Base-by-base conservation (phyloP, 768 basidiomycete species). In the Coprinopsis strossmayeri region DNA sequence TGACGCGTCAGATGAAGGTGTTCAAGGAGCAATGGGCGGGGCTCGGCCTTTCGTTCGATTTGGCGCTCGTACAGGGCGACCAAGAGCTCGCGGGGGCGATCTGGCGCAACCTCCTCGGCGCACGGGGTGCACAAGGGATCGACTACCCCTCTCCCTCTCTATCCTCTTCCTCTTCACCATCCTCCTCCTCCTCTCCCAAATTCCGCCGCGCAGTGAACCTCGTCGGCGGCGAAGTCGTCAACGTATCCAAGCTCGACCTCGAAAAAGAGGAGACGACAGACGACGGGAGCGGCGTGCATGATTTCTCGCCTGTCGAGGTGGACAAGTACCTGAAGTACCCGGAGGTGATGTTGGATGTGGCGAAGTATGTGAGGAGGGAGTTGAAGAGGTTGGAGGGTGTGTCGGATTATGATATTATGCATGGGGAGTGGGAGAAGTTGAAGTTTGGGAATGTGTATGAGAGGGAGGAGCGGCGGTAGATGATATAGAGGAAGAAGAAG, bases 1-100 rank as follows among this genome's bases (percentile, higher is more conserved):
- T 97, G 34, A 81, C 80, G 38, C 79, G 81, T 38, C 91, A 95
- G 64, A 86, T 97, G 89, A 87, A 87, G 62, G 86, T 90, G 45
- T 81, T 94, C 71, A 85, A 85, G 54, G 89, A 95, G 62, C 92
- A 95, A 61, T 93, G 88, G 87, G 77, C 81, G 3, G 94, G 94
- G 1, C 70, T 91, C 55, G 79, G 81, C 15, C 71, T 93, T 55
- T 75, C 84, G 2, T 76, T 92, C 57, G 92, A 96, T 62, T 66
- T 93, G 12, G 87, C 79, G 1, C 73, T 94, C 26, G 75, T 84
- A 3, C 74, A 71, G 39, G 80, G 82, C 20, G 94, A 98, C 61
- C 72, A 78, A 51, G 88, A 93, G 54, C 72, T 98, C 65, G 91
- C 94, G 0, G 85, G 72, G 12, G 87, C 90, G 1, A 68, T 96